Base-by-base conservation (phyloP, 768 basidiomycete species). In the Serendipita sp. region DNA sequence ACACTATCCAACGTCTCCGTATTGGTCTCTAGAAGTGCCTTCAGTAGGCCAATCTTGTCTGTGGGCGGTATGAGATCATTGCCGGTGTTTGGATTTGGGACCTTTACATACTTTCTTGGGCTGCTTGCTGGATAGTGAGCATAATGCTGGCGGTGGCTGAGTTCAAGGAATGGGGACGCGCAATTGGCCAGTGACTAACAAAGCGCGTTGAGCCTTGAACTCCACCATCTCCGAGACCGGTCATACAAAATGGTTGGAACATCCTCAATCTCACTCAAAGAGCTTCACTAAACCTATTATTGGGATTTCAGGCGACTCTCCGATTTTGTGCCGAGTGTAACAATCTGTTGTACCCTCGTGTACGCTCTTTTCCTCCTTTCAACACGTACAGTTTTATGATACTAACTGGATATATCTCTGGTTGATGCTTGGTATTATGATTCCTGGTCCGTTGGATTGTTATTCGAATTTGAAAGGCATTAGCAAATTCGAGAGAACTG, bases 271-370 rank as follows among this genome's bases (percentile, higher is more conserved):
- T 11, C 34, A 23, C 55, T 60, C 29, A 23, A 10, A 16, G 29
- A 58, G 10, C 8, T 62, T 8, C 10, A 62, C 10, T 33, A 10
- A 64, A 5, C 40, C 29, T n/a, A 65, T 29, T 62, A 65, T 15
- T 60, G 55, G 31, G 0, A 23, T 33, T 10, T 23, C 34, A 31
- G 88, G 85, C 89, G 10, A 88, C 88, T 1, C 82, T 95, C 33
- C 84, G 89, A 68, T 95, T 95, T 75, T 95, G 92, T 70, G 85
- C 84, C 44, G 92, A 95, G 78, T 95, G 92, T 79, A 93, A 94
- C 76, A 95, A 96, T 72, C 80, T 96, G 33, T 79, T 96, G 62
- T 94, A 95, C 73, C 92, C 92, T 23, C 71, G 70, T 64, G 74
- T 74, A 46, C 62, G 70, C 48, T 64, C 58, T 27, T 29, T 18